Evolutionary conservation across 495 filamentous ascomycete genomes (phyloP).

Genomic region (Talaromyces adpressus): DNA sequence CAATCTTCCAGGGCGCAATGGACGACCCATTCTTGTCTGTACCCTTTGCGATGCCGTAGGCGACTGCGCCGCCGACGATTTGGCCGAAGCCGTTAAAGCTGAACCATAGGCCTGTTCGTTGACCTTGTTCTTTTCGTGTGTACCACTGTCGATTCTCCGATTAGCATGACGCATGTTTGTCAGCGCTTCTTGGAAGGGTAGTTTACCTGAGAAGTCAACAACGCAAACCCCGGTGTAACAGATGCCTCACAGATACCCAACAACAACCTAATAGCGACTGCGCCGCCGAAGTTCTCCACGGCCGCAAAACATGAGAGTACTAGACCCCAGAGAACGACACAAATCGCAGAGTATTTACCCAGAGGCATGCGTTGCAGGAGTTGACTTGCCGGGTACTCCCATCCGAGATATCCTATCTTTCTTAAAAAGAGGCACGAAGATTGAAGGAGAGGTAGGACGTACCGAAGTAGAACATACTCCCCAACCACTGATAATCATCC

Average conservation of each 20-base stretch:
- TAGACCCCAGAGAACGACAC: constrained; percentile 52
- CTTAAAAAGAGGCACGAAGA: neutral
- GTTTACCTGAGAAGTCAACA: constrained; percentile 49
- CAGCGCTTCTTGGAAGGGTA: neutral
- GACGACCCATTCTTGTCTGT: constrained; percentile 41
- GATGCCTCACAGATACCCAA: constrained; percentile 56
- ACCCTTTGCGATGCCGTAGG: constrained; percentile 60
- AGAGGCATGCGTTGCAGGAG: constrained; percentile 53
- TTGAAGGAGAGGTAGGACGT: constrained; percentile 6
- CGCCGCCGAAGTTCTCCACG: constrained; percentile 37
- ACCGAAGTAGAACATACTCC: constrained; percentile 58
- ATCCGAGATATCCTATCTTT: constrained; percentile 48
- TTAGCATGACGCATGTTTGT: neutral
- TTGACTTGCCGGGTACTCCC: constrained; percentile 56
- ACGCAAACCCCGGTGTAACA: constrained; percentile 56
- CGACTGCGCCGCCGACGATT: constrained; percentile 55
- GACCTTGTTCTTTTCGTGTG: constrained; percentile 51
- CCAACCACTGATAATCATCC: constrained; percentile 47
- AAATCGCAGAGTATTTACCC: constrained; percentile 51
- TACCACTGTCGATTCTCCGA: constrained; percentile 44
- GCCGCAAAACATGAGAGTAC: constrained; percentile 49
- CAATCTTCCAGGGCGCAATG: constrained; percentile 59
- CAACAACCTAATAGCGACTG: constrained; percentile 52
- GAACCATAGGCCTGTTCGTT: constrained; percentile 55
- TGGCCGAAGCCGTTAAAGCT: constrained; percentile 56